Percentiles rank a stretch among this genome's conserved stretches.
phyloP scores from a whole-genome alignment of 2,329 filamentous ascomycete genomes.

The Phaeosphaeriaceae sp. region DNA sequence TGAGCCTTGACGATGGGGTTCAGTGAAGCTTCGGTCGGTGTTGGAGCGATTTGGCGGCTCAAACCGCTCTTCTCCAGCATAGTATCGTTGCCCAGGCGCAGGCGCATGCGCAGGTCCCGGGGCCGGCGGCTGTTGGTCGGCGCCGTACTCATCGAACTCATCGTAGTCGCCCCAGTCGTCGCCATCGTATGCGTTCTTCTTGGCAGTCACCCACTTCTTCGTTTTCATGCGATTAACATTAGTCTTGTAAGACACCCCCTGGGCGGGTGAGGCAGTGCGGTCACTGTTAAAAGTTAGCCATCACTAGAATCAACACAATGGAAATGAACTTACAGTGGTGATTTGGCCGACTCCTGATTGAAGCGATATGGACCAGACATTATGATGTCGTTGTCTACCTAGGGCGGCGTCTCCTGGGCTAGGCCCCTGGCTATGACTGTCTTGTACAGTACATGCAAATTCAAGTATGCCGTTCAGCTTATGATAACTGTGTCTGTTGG shows the following conservation, averaged over 20 bases:
- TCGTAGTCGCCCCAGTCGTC: slow-evolving; percentile 85
- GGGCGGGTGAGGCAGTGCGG: slow-evolving; percentile 38
- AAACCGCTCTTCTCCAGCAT: slow-evolving; percentile 36
- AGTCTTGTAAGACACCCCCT: slow-evolving; percentile 71
- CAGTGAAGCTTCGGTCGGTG: slow-evolving; percentile 49
- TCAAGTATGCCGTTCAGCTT: background rate
- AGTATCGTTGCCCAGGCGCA: slow-evolving; percentile 53
- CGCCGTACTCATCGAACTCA: slow-evolving; percentile 63
- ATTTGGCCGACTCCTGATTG: slow-evolving; percentile 42
- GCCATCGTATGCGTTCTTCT: slow-evolving; percentile 84
- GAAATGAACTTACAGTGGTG: slow-evolving; percentile 44
- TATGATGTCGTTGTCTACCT: slow-evolving; percentile 6
- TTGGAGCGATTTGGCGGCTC: slow-evolving; percentile 15
- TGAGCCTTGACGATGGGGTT: slow-evolving; percentile 44
- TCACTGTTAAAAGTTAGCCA: slow-evolving; percentile 31
- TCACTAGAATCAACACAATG: background rate
- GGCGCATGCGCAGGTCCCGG: slow-evolving; percentile 48
- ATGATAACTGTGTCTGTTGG: background rate
- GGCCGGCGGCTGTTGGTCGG: slow-evolving; percentile 53
- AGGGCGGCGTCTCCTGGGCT: slow-evolving; percentile 15
- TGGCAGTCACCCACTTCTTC: slow-evolving; percentile 93
- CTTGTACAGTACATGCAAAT: slow-evolving; percentile 24
- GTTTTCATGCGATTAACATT: slow-evolving; percentile 91
- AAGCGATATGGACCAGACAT: slow-evolving; percentile 53
- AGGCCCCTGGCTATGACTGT: slow-evolving; percentile 17